phyloP scores from a whole-genome alignment of 83 land plant species.

The Thuja plicata region DNA sequence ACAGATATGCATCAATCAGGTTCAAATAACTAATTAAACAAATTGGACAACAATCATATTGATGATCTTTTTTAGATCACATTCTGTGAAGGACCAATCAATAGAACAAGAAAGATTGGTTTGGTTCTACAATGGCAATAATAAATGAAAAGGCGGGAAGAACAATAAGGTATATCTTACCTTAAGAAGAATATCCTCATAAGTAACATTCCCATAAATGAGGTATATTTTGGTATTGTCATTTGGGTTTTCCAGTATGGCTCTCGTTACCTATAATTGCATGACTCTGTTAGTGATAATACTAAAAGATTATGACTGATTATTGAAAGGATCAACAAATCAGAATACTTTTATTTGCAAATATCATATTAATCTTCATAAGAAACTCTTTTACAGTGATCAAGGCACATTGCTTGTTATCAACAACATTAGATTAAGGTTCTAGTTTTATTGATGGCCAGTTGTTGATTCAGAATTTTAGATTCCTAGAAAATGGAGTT shows the following conservation, averaged over 20 bases:
- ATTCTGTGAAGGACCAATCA: not conserved
- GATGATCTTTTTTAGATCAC: not conserved
- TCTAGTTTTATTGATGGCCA: not conserved
- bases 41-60: constrained; percentile 12
- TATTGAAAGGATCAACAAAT: not conserved
- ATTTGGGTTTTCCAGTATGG: constrained; percentile 84
- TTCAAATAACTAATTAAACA: not conserved
- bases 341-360: not conserved
- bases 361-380: not conserved
- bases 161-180: constrained; percentile 22
- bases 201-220: constrained; percentile 90
- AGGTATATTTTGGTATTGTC: constrained; percentile 74
- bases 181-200: constrained; percentile 91
- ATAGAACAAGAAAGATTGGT: not conserved
- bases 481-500: not conserved
- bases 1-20: not conserved
- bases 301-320: not conserved
- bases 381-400: not conserved
- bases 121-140: not conserved
- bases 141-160: not conserved
- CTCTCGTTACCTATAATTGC: constrained; percentile 72
- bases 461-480: not conserved
- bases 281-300: not conserved
- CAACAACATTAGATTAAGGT: not conserved
- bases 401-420: not conserved